phyloP scores from a whole-genome alignment of 1,139 yeast species.

The Lodderomyces theae region DNA sequence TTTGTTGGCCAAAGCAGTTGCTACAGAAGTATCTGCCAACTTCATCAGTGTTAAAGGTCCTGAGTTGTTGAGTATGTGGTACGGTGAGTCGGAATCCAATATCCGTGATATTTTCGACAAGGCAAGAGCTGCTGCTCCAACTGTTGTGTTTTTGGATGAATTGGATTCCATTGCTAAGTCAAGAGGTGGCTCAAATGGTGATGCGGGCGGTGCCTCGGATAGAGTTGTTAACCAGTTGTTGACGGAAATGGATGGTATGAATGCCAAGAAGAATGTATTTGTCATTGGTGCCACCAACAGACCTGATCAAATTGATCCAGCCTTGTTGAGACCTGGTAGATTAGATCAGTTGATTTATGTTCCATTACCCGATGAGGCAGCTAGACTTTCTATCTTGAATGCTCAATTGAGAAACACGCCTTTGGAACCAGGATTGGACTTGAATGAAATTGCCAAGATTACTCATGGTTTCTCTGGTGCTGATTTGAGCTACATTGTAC shows the following conservation, averaged over 20 bases:
- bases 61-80: slow-evolving; percentile 97
- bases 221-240: slow-evolving; percentile 96
- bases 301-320: slow-evolving; percentile 99
- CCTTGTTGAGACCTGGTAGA: slow-evolving; percentile 98
- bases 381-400: slow-evolving; percentile 86
- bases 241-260: slow-evolving; percentile 99
- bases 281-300: slow-evolving; percentile 99
- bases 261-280: slow-evolving; percentile 96
- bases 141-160: slow-evolving; percentile 96
- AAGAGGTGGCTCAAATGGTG: slow-evolving; percentile 89
- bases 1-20: slow-evolving; percentile 94
- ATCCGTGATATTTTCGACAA: slow-evolving; percentile 96
- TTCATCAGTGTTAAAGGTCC: slow-evolving; percentile 98
- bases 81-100: slow-evolving; percentile 97
- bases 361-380: slow-evolving; percentile 94
- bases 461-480: slow-evolving; percentile 99
- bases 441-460: slow-evolving; percentile 83
- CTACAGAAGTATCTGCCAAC: slow-evolving; percentile 96
- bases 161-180: slow-evolving; percentile 97
- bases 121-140: slow-evolving; percentile 99
- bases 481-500: slow-evolving; percentile 93
- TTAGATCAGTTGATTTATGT: slow-evolving; percentile 97
- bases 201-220: slow-evolving; percentile 98
- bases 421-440: slow-evolving; percentile 92
- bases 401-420: slow-evolving; percentile 99